These are phyloP conservation scores for Quercus lobata DNA, from an alignment of 331 rosid species.

Conservation along the genomic window DNA sequence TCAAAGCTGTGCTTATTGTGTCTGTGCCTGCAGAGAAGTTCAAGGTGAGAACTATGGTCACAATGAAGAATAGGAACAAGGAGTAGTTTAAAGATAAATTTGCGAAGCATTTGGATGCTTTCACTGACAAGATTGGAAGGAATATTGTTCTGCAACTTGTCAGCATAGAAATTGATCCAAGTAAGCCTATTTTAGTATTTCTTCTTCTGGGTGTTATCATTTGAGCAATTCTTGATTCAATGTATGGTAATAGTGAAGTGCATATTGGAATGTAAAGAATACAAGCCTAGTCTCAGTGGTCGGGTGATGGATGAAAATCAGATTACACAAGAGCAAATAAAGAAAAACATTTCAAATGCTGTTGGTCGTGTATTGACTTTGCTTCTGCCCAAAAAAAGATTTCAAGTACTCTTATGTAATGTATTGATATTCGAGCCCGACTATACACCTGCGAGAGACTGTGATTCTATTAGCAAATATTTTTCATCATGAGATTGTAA, in stretches of 20 bases:
- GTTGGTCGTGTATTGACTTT: constrained; percentile 21
- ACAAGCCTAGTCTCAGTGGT: constrained; percentile 81
- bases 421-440: too few relatives aligned
- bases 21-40: constrained; percentile 29
- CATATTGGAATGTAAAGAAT: constrained; percentile 90
- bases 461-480: too few relatives aligned
- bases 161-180: constrained; percentile 80
- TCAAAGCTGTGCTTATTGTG: constrained; percentile 20
- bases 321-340: constrained; percentile 65
- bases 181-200: constrained; percentile 36
- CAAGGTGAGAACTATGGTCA: constrained; percentile 76
- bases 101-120: constrained; percentile 63
- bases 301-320: constrained; percentile 88
- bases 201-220: constrained; percentile 26
- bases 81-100: constrained; percentile 70
- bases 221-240: constrained; percentile 89
- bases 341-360: constrained; percentile 67
- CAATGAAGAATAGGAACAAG: constrained; percentile 83
- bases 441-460: constrained; percentile 56
- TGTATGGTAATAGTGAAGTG: constrained; percentile 91
- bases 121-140: constrained; percentile 61
- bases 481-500: not conserved
- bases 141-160: constrained; percentile 74
- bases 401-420: too few relatives aligned
- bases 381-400: too few relatives aligned